Conservation (phyloP, 1,284 basidiomycete genomes). For the Malassezia arunalokei region DNA sequence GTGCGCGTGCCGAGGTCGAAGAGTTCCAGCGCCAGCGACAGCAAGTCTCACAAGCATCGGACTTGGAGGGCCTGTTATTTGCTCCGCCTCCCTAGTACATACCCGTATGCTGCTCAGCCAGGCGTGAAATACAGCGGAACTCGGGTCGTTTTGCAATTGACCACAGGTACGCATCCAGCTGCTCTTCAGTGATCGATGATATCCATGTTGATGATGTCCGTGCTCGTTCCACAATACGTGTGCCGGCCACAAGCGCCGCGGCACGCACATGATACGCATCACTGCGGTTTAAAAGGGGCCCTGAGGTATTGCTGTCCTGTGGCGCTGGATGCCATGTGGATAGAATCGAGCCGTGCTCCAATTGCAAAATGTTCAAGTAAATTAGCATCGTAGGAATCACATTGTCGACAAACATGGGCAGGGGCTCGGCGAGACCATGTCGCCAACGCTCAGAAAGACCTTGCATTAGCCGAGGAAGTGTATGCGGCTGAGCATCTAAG, state of each 20-base stretch:
- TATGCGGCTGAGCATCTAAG: neutral
- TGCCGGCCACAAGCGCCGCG: slow-evolving; percentile 25
- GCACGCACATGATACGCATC: slow-evolving; percentile 36
- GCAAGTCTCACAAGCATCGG: neutral
- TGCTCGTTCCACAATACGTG: slow-evolving; percentile 20
- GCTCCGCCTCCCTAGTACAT: slow-evolving; percentile 18
- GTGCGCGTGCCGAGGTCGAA: slow-evolving; percentile 35
- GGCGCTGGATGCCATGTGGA: neutral
- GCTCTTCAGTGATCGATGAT: slow-evolving; percentile 26
- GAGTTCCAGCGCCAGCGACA: slow-evolving; percentile 26
- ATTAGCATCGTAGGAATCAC: slow-evolving; percentile 70
- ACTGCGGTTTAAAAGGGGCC: slow-evolving; percentile 17
- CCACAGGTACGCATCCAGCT: slow-evolving; percentile 42
- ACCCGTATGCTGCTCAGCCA: slow-evolving; percentile 23
- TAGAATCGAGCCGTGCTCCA: slow-evolving; percentile 47
- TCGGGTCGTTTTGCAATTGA: slow-evolving; percentile 27
- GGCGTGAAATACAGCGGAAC: slow-evolving; percentile 27
- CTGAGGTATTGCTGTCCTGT: neutral
- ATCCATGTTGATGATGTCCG: slow-evolving; percentile 16
- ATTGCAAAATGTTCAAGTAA: slow-evolving; percentile 61
- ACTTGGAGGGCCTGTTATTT: neutral
- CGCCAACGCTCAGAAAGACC: neutral
- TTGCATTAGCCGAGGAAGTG: neutral
- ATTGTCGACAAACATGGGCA: slow-evolving; percentile 71
- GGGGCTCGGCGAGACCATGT: slow-evolving; percentile 33